Percentiles rank a stretch among this genome's conserved stretches.
Conservation (phyloP, 345 rosid species). For the Populus simonii region DNA sequence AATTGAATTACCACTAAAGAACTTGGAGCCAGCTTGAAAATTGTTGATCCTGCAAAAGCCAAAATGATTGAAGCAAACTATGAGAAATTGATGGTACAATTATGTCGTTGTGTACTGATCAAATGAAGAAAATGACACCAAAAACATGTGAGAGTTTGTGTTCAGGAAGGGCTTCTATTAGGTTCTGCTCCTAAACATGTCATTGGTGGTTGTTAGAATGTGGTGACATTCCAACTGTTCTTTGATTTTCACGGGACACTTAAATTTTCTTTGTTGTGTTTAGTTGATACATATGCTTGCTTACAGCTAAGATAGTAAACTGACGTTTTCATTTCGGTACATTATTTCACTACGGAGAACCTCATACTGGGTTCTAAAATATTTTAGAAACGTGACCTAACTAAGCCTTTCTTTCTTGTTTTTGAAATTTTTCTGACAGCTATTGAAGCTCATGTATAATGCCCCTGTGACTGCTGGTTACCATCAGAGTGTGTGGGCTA, state of each 20-base stretch:
- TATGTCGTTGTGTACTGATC: neutral
- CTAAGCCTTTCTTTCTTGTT: neutral
- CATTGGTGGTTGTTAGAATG: too few species aligned
- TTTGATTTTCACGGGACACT: neutral
- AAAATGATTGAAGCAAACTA: neutral
- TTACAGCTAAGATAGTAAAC: neutral
- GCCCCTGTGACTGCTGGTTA: constrained; percentile 87
- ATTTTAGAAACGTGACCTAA: neutral
- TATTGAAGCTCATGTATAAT: constrained; percentile 91
- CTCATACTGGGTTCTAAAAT: neutral
- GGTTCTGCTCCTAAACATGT: neutral
- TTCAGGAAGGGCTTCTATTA: neutral
- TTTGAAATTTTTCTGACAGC: constrained; percentile 37
- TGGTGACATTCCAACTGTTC: neutral
- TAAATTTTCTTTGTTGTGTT: neutral
- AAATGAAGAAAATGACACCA: neutral
- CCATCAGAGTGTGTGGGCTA: constrained; percentile 85
- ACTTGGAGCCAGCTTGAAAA: neutral
- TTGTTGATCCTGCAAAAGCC: neutral
- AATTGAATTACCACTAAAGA: neutral
- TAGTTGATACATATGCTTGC: neutral
- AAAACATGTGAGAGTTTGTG: too few species aligned
- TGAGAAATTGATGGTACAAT: neutral
- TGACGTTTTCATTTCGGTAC: neutral
- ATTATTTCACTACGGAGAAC: neutral